Base-by-base conservation (phyloP, 805 yeast species). In the Candida michaelii region DNA sequence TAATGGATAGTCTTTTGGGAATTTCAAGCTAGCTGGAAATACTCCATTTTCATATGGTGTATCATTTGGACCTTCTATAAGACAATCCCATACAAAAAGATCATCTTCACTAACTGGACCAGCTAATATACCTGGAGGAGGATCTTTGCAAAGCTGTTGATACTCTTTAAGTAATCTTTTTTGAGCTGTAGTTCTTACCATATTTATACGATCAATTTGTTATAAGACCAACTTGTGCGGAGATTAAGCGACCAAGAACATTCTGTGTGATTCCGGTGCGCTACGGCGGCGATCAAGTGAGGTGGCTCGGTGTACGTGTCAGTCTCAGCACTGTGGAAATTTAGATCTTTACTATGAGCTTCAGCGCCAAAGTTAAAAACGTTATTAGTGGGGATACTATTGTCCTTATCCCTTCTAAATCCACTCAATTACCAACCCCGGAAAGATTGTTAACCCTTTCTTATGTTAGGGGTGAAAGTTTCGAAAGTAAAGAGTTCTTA, bases 101-200 rank as follows among this genome's bases (percentile, higher is more conserved):
- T 88, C 76, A 49, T 80, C 82, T 54, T 87, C 95, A 16, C 77
- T 66, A 3, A 81, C 71, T 0, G 99, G 99, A 1, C 96, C 96
- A 0, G 99, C 99, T 5, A 89, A 79, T 27, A 91, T 87, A 1
- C 99, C 99, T 23, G 95, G 97, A 0, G 97, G 96, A 0, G 96
- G 84, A 48, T 90, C 96, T 50, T 77, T 79, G 13, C 83, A 69
- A 18, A 93, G 77, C 62, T 89, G 96, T 60, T 88, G 91, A 59
- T 85, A 84, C 62, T 93, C 99, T 51, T 89, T 89, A 56, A 89
- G 73, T 23, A 93, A 77, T 47, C 99, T 71, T 52, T 85, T 82
- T 49, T 87, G 95, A 3, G 99, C 98, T 8, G 95, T 87, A 18
- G 62, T 53, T 34, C 63, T 55, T 23, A 61, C 57, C 65, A 60